These are phyloP conservation scores for Saccharomycopsis sp. DNA, from an alignment of 805 yeast genomes.

Conservation along the genomic window DNA sequence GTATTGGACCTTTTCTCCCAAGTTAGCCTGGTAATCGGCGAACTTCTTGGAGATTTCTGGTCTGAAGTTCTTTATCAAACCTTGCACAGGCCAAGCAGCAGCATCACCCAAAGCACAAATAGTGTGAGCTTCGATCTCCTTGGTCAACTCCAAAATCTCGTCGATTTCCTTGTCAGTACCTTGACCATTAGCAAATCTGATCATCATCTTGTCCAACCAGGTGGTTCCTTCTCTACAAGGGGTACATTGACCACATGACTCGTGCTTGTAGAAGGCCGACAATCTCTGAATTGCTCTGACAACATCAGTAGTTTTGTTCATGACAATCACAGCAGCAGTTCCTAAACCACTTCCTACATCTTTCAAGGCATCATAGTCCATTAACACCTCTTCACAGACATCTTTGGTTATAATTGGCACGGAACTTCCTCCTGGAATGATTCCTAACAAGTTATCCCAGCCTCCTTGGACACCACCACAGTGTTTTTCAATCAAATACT, in stretches of 20 bases:
- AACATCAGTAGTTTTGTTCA: conserved; percentile 82
- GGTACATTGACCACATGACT: conserved; percentile 91
- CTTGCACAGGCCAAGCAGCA: conserved; percentile 92
- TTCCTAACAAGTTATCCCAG: conserved; percentile 85
- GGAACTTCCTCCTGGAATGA: conserved; percentile 87
- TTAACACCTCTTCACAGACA: conserved; percentile 59
- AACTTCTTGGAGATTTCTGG: conserved; percentile 78
- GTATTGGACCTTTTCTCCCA: conserved; percentile 42
- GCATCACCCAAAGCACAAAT: conserved; percentile 92
- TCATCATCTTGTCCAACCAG: conserved; percentile 79
- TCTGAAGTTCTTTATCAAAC: conserved; percentile 76
- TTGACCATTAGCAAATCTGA: conserved; percentile 71
- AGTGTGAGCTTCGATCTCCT: conserved; percentile 87
- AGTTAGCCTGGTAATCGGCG: conserved; percentile 46
- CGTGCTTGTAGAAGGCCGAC: conserved; percentile 81
- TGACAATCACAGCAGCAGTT: conserved; percentile 88
- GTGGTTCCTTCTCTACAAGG: conserved; percentile 94
- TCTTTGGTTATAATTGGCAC: conserved; percentile 74
- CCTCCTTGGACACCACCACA: conserved; percentile 91
- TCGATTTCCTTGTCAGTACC: conserved; percentile 78
- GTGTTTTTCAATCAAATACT: conserved; percentile 77
- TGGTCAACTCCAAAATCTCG: conserved; percentile 74
- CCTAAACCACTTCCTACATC: conserved; percentile 86
- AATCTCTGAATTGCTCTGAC: conserved; percentile 82
- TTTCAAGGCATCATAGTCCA: conserved; percentile 84